A percentile compares a stretch with the other conserved stretches of the same genome.
Conservation (phyloP, 2,329 filamentous ascomycete genomes). For the Epichloe aotearoae region DNA sequence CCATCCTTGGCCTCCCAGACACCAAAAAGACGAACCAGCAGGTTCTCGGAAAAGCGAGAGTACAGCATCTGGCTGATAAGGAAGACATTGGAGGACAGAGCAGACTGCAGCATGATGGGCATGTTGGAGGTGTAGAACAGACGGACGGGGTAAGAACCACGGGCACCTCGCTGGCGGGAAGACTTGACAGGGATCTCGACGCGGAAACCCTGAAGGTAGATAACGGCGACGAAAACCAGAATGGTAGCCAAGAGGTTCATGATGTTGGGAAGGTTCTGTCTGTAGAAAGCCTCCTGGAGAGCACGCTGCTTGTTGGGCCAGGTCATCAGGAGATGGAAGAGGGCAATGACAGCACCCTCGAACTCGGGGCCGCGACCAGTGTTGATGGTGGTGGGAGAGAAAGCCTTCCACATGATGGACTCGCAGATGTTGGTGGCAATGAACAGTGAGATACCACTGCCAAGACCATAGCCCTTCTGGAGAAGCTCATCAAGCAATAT, state of each 20-base stretch:
- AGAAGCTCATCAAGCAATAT: conserved; percentile 98
- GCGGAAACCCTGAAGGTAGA: conserved; percentile 98
- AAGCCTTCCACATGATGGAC: conserved; percentile 99
- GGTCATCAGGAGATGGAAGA: conserved; percentile 95
- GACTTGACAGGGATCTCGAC: conserved; percentile 99
- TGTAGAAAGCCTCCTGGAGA: conserved; percentile 96
- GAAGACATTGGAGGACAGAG: conserved; percentile 97
- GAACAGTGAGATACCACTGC: conserved; percentile 97
- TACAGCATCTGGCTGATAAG: conserved; percentile 98
- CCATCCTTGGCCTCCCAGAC: conserved; percentile 97
- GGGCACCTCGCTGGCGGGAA: conserved; percentile 94
- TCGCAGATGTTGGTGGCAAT: conserved; percentile 99
- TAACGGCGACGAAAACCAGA: conserved; percentile 88
- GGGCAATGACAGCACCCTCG: conserved; percentile 92
- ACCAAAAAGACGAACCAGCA: conserved; percentile 91
- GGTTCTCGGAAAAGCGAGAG: conserved; percentile 97
- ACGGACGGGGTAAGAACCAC: conserved; percentile 93
- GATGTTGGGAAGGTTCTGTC: conserved; percentile 98
- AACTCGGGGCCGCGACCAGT: conserved; percentile 98
- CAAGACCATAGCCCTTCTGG: conserved; percentile 98
- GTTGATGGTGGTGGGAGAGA: conserved; percentile 98
- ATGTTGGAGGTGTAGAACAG: conserved; percentile 99
- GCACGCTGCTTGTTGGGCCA: conserved; percentile 99
- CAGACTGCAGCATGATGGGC: conserved; percentile 99
- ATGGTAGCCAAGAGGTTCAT: conserved; percentile 96